Evolutionary conservation across 164 flowering plant genomes (phyloP).

Genomic region (grape (Vitis vinifera)): DNA sequence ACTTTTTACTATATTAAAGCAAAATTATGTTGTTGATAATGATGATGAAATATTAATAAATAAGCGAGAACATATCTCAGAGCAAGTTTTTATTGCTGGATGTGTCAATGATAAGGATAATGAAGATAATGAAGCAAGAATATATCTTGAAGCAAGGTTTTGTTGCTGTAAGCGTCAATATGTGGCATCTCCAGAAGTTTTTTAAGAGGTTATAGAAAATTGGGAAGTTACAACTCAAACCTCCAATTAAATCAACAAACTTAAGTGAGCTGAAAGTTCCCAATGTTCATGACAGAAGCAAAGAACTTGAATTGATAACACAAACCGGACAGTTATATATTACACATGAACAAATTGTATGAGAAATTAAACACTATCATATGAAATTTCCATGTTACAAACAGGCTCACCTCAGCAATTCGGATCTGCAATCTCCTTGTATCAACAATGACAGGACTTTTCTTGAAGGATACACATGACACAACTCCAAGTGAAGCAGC

Average conservation of each 20-base stretch:
- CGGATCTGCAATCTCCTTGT: conserved; percentile 46
- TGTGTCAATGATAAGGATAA: background rate
- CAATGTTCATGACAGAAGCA: background rate
- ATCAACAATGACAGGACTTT: conserved; percentile 67
- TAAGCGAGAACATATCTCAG: no score
- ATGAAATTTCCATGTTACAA: background rate
- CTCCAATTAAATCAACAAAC: background rate
- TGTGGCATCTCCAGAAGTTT: background rate
- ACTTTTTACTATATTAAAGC: no score
- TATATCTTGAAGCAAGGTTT: background rate
- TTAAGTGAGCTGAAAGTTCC: background rate
- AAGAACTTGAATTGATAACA: background rate
- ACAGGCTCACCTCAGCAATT: conserved; percentile 59
- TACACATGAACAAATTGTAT: background rate
- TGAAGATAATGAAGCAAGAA: background rate
- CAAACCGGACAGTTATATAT: background rate
- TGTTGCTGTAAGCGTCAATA: background rate
- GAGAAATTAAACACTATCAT: background rate
- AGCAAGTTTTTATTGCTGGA: no score
- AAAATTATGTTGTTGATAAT: no score
- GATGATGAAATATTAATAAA: no score
- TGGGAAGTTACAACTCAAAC: background rate
- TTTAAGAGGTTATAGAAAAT: background rate
- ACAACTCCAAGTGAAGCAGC: conserved; percentile 85
- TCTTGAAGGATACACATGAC: conserved; percentile 61